Percentiles rank a stretch among this genome's conserved stretches.
These are phyloP conservation scores for Wickerhamiella kurtzmanii DNA, from an alignment of 805 yeast species.

Conservation along the genomic window DNA sequence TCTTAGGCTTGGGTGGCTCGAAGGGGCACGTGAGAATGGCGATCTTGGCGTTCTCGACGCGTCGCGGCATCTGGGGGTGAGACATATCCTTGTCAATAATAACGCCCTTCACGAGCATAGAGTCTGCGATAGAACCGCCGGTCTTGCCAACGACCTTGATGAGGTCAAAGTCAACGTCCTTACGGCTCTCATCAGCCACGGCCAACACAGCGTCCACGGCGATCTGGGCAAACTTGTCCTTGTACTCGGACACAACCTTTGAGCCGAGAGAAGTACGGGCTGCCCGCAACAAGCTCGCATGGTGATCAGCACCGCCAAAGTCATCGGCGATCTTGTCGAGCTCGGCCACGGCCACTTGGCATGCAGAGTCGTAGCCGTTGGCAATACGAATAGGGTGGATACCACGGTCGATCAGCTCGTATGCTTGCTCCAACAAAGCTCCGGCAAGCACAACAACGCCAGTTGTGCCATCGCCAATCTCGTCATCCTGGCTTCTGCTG, in stretches of 20 bases:
- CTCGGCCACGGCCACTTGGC: constrained; percentile 72
- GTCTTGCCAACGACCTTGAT: constrained; percentile 91
- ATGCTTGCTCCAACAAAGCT: constrained; percentile 85
- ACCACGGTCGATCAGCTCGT: constrained; percentile 88
- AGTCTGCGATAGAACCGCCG: constrained; percentile 86
- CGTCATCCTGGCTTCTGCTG: constrained; percentile 92
- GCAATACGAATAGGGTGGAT: constrained; percentile 96
- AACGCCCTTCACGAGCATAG: constrained; percentile 78
- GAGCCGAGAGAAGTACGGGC: constrained; percentile 93
- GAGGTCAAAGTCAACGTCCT: constrained; percentile 93
- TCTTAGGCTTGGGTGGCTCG: constrained; percentile 99
- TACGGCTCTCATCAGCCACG: constrained; percentile 83
- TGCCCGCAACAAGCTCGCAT: constrained; percentile 57
- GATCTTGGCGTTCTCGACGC: constrained; percentile 62
- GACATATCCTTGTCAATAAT: constrained; percentile 91
- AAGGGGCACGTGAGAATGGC: constrained; percentile 97
- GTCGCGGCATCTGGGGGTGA: constrained; percentile 95
- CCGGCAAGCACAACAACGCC: constrained; percentile 97
- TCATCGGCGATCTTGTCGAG: constrained; percentile 65
- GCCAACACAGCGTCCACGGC: constrained; percentile 92
- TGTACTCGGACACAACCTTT: constrained; percentile 86
- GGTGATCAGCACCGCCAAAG: constrained; percentile 36
- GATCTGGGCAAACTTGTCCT: constrained; percentile 87
- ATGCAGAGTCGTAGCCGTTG: constrained; percentile 94
- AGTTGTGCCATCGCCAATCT: constrained; percentile 97